A percentile compares a stretch with the other conserved stretches of the same genome.
These are phyloP conservation scores for Saturnispora serradocipensis DNA, from an alignment of 805 yeast species.

Conservation along the genomic window DNA sequence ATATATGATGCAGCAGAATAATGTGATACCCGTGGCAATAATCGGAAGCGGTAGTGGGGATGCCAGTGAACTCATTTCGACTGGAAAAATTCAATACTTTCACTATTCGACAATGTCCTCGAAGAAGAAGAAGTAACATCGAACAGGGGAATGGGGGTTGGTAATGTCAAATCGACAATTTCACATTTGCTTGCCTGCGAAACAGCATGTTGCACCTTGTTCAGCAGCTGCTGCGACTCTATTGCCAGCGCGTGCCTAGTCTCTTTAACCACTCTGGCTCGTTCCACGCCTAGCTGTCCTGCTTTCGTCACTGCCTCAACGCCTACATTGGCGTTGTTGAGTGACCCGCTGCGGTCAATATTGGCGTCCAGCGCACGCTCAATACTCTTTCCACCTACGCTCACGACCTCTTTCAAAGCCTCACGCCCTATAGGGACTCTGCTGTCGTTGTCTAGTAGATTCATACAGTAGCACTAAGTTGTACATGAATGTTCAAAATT, in stretches of 20 bases:
- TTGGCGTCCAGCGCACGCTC: not conserved
- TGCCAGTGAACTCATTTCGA: not conserved
- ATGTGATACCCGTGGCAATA: slow-evolving; percentile 9
- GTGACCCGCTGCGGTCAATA: not conserved
- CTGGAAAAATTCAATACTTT: slow-evolving; percentile 3
- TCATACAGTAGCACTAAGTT: not conserved
- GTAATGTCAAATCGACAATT: not conserved
- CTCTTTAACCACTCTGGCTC: not conserved
- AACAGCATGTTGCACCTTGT: not conserved
- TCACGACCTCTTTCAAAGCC: not conserved
- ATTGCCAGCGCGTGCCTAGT: not conserved
- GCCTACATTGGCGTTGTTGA: not conserved
- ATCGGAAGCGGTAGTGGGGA: slow-evolving; percentile 8
- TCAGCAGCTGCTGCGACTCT: not conserved
- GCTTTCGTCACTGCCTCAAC: not conserved
- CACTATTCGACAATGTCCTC: not conserved
- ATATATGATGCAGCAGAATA: not conserved
- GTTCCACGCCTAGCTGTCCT: not conserved
- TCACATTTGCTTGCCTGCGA: not conserved
- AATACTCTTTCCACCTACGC: not conserved
- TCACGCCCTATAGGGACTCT: not conserved
- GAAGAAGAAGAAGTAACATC: not conserved
- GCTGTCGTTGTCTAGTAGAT: slow-evolving; percentile 1
- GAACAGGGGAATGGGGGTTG: not conserved
- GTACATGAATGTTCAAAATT: not conserved